These are phyloP conservation scores for Candida smagusa DNA, from an alignment of 1,139 yeast species.

Conservation along the genomic window DNA sequence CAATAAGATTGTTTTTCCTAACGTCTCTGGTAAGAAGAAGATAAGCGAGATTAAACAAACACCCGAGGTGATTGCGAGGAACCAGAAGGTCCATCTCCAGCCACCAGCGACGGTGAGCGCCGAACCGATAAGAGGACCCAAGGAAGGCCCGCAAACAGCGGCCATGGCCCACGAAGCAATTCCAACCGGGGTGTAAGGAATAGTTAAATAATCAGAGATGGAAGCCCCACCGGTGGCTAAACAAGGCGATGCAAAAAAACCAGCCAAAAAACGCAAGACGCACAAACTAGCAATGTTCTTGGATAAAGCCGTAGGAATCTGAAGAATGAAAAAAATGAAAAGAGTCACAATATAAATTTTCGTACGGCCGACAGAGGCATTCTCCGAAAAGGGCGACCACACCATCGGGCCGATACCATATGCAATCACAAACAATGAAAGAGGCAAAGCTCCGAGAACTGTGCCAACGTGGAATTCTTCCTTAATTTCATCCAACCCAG, in stretches of 20 bases:
- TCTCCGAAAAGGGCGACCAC: slow-evolving; percentile 37
- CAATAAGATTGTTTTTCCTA: slow-evolving; percentile 29
- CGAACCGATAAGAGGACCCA: slow-evolving; percentile 38
- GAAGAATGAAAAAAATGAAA: slow-evolving; percentile 29
- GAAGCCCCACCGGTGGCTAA: slow-evolving; percentile 40
- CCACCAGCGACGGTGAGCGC: slow-evolving; percentile 25
- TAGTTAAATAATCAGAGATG: slow-evolving; percentile 24
- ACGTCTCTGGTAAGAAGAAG: slow-evolving; percentile 35
- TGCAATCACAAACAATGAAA: slow-evolving; percentile 36
- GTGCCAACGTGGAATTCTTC: slow-evolving; percentile 24
- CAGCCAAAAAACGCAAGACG: slow-evolving; percentile 31
- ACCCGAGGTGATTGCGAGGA: slow-evolving; percentile 31
- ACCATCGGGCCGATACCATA: slow-evolving; percentile 41
- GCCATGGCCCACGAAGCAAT: slow-evolving; percentile 34
- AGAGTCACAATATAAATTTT: slow-evolving; percentile 29
- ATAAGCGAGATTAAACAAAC: slow-evolving; percentile 21
- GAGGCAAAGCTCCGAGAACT: slow-evolving; percentile 30
- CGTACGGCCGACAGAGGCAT: slow-evolving; percentile 52
- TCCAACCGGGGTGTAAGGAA: slow-evolving; percentile 30
- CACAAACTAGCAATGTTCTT: slow-evolving; percentile 29
- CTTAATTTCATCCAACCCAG: slow-evolving; percentile 39
- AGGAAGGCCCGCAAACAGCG: slow-evolving; percentile 35
- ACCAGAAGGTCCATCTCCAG: slow-evolving; percentile 44
- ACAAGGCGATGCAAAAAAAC: slow-evolving; percentile 35
- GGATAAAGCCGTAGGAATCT: slow-evolving; percentile 29